Evolutionary conservation across 1,284 basidiomycete species (phyloP), one percentile per base, ranked within the genome.

Genomic region (Xanthoconium separans): DNA sequence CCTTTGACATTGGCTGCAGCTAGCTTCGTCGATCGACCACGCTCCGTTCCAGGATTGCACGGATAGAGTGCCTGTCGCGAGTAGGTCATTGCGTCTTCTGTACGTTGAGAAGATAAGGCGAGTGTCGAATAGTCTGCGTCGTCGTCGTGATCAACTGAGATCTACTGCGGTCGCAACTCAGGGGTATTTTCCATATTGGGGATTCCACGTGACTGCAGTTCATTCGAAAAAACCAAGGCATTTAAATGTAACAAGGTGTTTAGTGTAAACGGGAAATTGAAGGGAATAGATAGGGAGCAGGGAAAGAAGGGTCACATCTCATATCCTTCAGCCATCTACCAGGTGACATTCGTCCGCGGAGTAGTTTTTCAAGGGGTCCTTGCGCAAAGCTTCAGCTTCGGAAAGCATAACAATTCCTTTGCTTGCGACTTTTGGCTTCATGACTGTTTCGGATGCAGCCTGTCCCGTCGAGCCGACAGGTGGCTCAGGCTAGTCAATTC

Each of bases 11-110:
- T 93, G 65, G 81, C 83, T 20, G 90, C 83, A 66, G 84, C 85
- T 51, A 98, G 82, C 74, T 94, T 96, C 24, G 93, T 95, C 5
- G 89, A 80, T 52, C 75, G 73, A 15, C 89, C 92, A 22, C 91
- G 81, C 34, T 82, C 73, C 2, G 92, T 93, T 30, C 75, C 75
- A 6, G 93, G 93, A 64, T 89, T 91, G 57, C 85, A 82, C 6
- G 92, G 84, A 67, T 85, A 91, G 22, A 93, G 57, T 13, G 73
- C 76, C 11, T 58, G 60, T 40, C 56, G 55, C 3, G 53, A 65
- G 41, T 69, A 70, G 31, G 30, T 60, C 66, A 68, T 68, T 44
- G 27, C 18, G 44, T 47, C 2, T 41, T 34, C 27, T 45, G 46
- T 48, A 44, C 3, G 43, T 44, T 11, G 36, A 43, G 44, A 29